Base-by-base conservation (phyloP, 106 monocot species). In the Xerophyta viscosa region DNA sequence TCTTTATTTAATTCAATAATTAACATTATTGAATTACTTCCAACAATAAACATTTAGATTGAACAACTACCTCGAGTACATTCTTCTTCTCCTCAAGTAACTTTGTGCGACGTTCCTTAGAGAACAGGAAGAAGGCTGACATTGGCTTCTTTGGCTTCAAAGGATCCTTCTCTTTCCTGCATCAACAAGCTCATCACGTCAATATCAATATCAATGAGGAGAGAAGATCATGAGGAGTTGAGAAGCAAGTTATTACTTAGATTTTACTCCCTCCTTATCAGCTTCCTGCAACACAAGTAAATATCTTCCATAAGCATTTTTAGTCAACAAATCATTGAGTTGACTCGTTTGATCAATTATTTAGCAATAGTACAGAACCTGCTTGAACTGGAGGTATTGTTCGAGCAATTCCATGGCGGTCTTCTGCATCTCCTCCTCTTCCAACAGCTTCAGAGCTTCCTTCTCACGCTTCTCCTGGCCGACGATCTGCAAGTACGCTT, bases 111-210 rank as follows among this genome's bases (percentile, higher is more conserved):
- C 69, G 66, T 20, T 87, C 77, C 12, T 75, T 80, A 3, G 71
- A 61, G 64, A 64, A 93, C 29, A 80, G 20, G 64, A 93, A 84
- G 71, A 87, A 93, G 6, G 92, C 83, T 2, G 79, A 65, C 77
- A 78, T 72, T 22, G 92, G 83, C 43, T 80, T 54, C 64, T 93
- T 93, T 0, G 83, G 87, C 53, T 84, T 93, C 52, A 72, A 41
- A 30, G 92, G 92, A 75, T 93, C 92, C 58, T 75, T 93, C 46
- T 93, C 87, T 60, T 84, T 93, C 63, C 79, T 91, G 54, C 28
- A 45, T 6, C 43, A 52, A 44, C 10, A 39, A 29, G 59, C 6
- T 14, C 8, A n/a, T 41, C 9, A 33, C 12, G 37, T 39, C 39
- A 7, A 39, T 39, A 7, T 12, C 11, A 39, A 39, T 39, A 2